These are phyloP conservation scores for Aspergillus pseudoterreus DNA, from an alignment of 2,329 filamentous ascomycete species.

Conservation along the genomic window DNA sequence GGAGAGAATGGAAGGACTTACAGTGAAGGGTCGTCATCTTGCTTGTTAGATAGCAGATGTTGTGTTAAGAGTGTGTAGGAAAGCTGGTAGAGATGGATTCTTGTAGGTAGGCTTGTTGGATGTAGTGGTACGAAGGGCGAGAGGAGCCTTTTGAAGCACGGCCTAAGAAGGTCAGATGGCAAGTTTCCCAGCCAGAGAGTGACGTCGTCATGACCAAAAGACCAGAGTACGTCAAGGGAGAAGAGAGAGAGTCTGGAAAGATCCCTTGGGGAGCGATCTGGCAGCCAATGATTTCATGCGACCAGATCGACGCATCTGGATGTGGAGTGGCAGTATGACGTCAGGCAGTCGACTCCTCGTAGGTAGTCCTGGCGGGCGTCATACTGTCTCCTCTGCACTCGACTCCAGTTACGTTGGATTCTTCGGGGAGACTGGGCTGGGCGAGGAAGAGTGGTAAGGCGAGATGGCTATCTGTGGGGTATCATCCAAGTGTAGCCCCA, in stretches of 20 bases:
- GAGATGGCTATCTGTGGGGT: too few species aligned
- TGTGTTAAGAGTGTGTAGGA: neutral
- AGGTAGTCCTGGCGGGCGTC: neutral
- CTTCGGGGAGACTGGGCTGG: neutral
- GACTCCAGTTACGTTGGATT: neutral
- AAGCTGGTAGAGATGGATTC: neutral
- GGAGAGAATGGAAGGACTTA: slow-evolving; percentile 35
- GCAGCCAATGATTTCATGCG: slow-evolving; percentile 1
- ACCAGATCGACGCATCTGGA: neutral
- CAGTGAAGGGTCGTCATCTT: slow-evolving; percentile 59
- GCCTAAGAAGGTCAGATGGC: slow-evolving; percentile 1
- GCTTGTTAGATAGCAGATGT: slow-evolving; percentile 9
- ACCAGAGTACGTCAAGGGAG: neutral
- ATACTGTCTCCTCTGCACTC: neutral
- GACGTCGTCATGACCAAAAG: slow-evolving; percentile 13
- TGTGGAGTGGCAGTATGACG: neutral
- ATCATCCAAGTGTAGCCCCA: too few species aligned
- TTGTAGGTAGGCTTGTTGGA: too few species aligned
- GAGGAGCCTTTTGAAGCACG: neutral
- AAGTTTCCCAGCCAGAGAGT: neutral
- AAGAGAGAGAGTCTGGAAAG: neutral
- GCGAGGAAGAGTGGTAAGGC: too few species aligned
- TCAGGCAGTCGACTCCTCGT: neutral
- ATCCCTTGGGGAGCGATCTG: neutral
- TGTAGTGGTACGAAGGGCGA: too few species aligned